Conservation (phyloP, 495 filamentous ascomycete species). For the Aspergillus saccharolyticus region DNA sequence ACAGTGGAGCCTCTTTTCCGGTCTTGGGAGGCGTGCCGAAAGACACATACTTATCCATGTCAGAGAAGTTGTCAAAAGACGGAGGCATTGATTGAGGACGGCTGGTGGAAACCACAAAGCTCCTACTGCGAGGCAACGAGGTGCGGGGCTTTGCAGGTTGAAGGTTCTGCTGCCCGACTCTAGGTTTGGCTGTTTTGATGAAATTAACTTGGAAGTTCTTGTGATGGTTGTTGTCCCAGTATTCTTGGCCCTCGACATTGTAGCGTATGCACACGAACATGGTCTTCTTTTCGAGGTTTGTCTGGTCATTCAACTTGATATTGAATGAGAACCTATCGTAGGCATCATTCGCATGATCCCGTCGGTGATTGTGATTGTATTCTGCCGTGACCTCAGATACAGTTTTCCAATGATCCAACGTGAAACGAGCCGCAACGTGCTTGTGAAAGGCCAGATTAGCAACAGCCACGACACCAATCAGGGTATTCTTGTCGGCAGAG, state of each 20-base stretch:
- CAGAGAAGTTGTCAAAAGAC: conserved; percentile 66
- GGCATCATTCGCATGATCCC: conserved; percentile 58
- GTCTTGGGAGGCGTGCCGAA: conserved; percentile 54
- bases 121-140: conserved; percentile 71
- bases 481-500: conserved; percentile 75
- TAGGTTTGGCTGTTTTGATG: conserved; percentile 62
- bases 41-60: conserved; percentile 50
- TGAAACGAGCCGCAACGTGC: conserved; percentile 81
- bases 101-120: conserved; percentile 37
- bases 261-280: conserved; percentile 91
- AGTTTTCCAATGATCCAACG: conserved; percentile 96
- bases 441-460: conserved; percentile 92
- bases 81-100: conserved; percentile 60
- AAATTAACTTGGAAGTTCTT: conserved; percentile 94
- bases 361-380: conserved; percentile 72
- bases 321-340: conserved; percentile 89
- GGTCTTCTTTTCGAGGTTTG: conserved; percentile 84
- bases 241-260: conserved; percentile 75
- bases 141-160: conserved; percentile 52
- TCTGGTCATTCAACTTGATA: conserved; percentile 86
- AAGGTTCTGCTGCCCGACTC: conserved; percentile 47
- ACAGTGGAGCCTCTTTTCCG: conserved; percentile 47
- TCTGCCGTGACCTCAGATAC: conserved; percentile 90
- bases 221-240: conserved; percentile 88
- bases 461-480: conserved; percentile 78